Conservation (phyloP, 202 grass and related monocot genomes). For the Zizania palustris region DNA sequence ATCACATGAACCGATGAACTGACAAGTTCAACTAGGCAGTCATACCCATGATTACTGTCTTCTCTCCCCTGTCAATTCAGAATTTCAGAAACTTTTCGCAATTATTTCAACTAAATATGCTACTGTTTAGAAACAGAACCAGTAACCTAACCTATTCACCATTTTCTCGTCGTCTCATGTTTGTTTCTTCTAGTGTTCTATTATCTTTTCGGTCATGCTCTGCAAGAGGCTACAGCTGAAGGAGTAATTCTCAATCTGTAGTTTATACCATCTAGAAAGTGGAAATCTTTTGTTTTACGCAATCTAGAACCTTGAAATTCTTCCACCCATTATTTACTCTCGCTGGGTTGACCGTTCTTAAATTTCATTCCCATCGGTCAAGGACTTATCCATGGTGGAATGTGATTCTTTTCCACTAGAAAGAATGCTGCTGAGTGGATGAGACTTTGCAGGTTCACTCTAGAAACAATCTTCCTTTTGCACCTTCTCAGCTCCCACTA, state of each 20-base stretch:
- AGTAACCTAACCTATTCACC: not conserved
- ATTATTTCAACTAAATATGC: no score
- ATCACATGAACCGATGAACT: not conserved
- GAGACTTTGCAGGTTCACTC: constrained; percentile 28
- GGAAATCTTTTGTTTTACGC: not conserved
- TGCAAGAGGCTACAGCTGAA: not conserved
- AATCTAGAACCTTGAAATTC: not conserved
- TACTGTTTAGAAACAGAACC: not conserved
- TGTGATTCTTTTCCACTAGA: constrained; percentile 39
- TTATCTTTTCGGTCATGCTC: not conserved
- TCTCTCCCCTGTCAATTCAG: not conserved
- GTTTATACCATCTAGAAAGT: not conserved
- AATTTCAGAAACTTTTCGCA: not conserved
- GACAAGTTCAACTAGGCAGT: not conserved
- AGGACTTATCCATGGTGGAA: constrained; percentile 43
- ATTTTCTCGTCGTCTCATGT: no score
- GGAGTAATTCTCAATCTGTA: not conserved
- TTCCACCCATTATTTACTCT: not conserved
- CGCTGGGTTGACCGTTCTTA: constrained; percentile 19
- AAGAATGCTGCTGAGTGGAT: constrained; percentile 18
- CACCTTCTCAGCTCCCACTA: constrained; percentile 44
- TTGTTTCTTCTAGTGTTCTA: not conserved
- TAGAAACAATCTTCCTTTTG: constrained; percentile 32
- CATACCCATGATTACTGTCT: not conserved
- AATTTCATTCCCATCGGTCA: constrained; percentile 9